phyloP scores from a whole-genome alignment of 2,329 filamentous ascomycete genomes.

The Cladophialophora chaetospira region DNA sequence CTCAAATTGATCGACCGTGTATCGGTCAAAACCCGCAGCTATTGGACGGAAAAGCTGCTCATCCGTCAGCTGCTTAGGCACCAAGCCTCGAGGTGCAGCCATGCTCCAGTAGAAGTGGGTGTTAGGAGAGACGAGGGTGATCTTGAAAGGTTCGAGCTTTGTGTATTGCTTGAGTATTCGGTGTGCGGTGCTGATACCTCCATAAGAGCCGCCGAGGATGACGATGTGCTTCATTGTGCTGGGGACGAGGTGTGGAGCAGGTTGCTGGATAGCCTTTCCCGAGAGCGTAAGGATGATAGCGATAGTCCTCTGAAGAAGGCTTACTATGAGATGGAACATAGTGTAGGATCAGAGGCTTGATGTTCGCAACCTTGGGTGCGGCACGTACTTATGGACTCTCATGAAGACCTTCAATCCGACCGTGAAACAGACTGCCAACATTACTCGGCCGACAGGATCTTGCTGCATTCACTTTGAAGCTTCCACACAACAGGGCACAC shows the following conservation, averaged over 20 bases:
- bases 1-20: constrained; percentile 17
- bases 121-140: constrained; percentile 10
- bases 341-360: no score
- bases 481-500: no score
- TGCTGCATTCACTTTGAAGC: no score
- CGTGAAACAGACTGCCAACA: no score
- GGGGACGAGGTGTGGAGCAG: background rate
- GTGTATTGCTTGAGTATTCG: constrained; percentile 13
- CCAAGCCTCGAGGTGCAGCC: constrained; percentile 6
- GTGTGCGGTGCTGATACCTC: constrained; percentile 11
- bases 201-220: constrained; percentile 14
- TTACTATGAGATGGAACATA: background rate
- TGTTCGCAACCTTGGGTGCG: no score
- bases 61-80: constrained; percentile 8
- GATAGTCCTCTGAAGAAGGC: background rate
- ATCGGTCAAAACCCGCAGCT: constrained; percentile 10
- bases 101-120: constrained; percentile 19
- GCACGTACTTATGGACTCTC: no score
- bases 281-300: background rate
- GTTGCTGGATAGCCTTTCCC: background rate
- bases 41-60: constrained; percentile 17
- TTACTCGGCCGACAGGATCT: no score
- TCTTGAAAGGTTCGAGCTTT: constrained; percentile 3
- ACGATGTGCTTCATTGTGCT: constrained; percentile 13
- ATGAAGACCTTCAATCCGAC: no score